phyloP scores from a whole-genome alignment of 169 alveolate genomes.

The Plasmodium fragile region DNA sequence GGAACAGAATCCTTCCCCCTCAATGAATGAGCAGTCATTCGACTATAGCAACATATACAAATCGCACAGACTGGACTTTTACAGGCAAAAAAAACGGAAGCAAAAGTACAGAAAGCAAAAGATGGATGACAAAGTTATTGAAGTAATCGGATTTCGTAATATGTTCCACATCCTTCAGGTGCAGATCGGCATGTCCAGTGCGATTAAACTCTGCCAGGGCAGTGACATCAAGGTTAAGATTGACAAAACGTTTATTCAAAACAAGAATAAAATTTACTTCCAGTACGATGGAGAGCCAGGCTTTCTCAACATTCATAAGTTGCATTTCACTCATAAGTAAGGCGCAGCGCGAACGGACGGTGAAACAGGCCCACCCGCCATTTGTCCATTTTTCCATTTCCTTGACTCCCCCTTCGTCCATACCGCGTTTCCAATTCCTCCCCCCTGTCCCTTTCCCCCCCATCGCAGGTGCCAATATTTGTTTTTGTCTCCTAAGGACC shows the following conservation, averaged over 20 bases:
- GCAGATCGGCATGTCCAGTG: constrained; percentile 76
- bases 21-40: not conserved
- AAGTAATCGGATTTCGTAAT: constrained; percentile 84
- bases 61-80: constrained; percentile 45
- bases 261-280: constrained; percentile 45
- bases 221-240: constrained; percentile 52
- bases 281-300: constrained; percentile 73
- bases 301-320: constrained; percentile 38
- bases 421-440: not conserved
- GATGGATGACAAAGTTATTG: constrained; percentile 84
- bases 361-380: not conserved
- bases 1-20: not conserved
- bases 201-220: constrained; percentile 59
- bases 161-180: constrained; percentile 84
- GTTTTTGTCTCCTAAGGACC: constrained; percentile 65
- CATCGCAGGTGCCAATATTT: constrained; percentile 60
- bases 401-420: not conserved
- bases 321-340: constrained; percentile 73
- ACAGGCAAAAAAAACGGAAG: constrained; percentile 25
- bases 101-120: constrained; percentile 76
- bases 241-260: constrained; percentile 32
- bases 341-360: not conserved
- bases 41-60: constrained; percentile 46
- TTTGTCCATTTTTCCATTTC: not conserved
- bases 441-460: not conserved